Evolutionary conservation across 352 stramenopile species (phyloP).

Genomic region (Globisporangium apiculatum): DNA sequence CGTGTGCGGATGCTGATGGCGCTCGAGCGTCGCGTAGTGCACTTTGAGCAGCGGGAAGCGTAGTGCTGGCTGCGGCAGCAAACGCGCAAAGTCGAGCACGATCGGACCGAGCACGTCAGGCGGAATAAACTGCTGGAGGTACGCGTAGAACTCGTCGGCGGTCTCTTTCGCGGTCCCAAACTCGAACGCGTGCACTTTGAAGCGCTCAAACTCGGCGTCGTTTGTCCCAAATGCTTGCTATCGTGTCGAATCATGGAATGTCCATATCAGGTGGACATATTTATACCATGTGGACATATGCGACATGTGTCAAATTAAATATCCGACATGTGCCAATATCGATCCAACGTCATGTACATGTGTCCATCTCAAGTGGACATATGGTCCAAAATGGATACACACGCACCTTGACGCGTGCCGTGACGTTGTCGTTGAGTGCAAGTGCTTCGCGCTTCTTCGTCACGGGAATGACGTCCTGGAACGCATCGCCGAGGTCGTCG

Average conservation of each 20-base stretch:
- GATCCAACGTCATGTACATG: not conserved
- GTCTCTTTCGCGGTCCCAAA: slow-evolving; percentile 67
- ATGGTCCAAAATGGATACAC: not conserved
- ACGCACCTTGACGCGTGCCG: slow-evolving; percentile 42
- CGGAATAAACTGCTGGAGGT: slow-evolving; percentile 49
- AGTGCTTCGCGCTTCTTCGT: slow-evolving; percentile 65
- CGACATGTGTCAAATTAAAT: no score
- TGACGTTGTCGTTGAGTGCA: slow-evolving; percentile 76
- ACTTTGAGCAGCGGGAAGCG: slow-evolving; percentile 63
- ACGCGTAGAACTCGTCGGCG: slow-evolving; percentile 58
- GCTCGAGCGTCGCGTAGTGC: slow-evolving; percentile 50
- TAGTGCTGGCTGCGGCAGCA: slow-evolving; percentile 52
- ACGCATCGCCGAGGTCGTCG: slow-evolving; percentile 32
- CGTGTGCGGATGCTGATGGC: slow-evolving; percentile 12
- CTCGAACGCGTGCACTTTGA: slow-evolving; percentile 70
- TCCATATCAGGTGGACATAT: no score
- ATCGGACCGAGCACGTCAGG: slow-evolving; percentile 53
- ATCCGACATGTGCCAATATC: not conserved
- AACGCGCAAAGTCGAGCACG: slow-evolving; percentile 71
- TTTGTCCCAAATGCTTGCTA: slow-evolving; percentile 31
- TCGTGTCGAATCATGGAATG: no score
- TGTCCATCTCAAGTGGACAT: not conserved
- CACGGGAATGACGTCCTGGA: slow-evolving; percentile 74
- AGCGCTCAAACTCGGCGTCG: slow-evolving; percentile 63
- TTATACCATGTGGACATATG: no score